A percentile compares a stretch with the other conserved stretches of the same genome.
phyloP scores from a whole-genome alignment of 805 yeast species.

The Ogataea allantospora region DNA sequence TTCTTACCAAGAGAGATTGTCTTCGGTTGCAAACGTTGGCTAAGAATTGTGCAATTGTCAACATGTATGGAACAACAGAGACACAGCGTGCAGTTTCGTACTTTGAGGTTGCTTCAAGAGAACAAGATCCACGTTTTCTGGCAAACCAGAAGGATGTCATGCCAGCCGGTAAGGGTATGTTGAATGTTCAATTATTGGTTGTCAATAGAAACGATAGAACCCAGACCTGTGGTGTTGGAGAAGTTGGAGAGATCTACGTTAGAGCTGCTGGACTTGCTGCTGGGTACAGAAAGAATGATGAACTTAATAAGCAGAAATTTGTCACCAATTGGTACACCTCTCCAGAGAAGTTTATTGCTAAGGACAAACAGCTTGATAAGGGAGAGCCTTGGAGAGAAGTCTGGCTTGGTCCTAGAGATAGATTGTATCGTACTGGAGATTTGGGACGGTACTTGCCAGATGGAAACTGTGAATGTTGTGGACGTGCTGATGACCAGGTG shows the following conservation, averaged over 20 bases:
- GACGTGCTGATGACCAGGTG: conserved; percentile 98
- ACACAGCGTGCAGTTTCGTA: conserved; percentile 98
- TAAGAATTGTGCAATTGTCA: conserved; percentile 82
- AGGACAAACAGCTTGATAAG: conserved; percentile 46
- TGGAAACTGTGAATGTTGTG: conserved; percentile 97
- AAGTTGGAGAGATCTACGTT: conserved; percentile 97
- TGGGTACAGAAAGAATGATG: conserved; percentile 91
- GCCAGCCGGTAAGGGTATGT: conserved; percentile 99
- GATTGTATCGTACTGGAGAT: conserved; percentile 96
- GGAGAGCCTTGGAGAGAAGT: conserved; percentile 67
- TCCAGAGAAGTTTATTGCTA: conserved; percentile 56
- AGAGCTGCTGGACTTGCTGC: conserved; percentile 98
- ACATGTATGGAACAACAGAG: conserved; percentile 99
- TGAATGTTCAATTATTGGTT: conserved; percentile 88
- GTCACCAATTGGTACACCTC: conserved; percentile 88
- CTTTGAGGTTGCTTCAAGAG: conserved; percentile 79
- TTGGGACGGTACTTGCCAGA: conserved; percentile 95
- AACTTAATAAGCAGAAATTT: conserved; percentile 82
- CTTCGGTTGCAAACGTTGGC: conserved; percentile 89
- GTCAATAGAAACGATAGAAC: conserved; percentile 87
- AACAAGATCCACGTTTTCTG: conserved; percentile 67
- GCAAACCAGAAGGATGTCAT: conserved; percentile 87
- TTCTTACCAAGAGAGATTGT: conserved; percentile 95
- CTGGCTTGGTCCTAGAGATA: conserved; percentile 94
- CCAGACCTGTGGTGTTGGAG: conserved; percentile 97